These are phyloP conservation scores for Cardamine chenopodiifolia DNA, from an alignment of 345 rosid species.

Conservation along the genomic window DNA sequence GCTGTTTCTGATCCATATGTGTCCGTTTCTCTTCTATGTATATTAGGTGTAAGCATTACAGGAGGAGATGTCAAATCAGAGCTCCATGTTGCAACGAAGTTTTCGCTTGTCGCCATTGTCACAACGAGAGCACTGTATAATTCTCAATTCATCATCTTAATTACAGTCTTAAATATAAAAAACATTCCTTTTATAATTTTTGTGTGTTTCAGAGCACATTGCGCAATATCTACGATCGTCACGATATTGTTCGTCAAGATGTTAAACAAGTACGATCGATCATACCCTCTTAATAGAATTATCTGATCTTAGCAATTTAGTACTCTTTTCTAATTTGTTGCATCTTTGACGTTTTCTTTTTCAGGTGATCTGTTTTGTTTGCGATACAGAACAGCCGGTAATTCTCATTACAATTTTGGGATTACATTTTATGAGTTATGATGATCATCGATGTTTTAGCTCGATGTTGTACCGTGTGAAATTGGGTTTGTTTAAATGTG, in stretches of 20 bases:
- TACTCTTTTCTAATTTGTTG: conserved; percentile 14
- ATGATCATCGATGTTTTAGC: conserved; percentile 9
- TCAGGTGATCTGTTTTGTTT: conserved; percentile 89
- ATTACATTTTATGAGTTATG: conserved; percentile 2
- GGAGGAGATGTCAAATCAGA: conserved; percentile 90
- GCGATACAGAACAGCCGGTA: conserved; percentile 98
- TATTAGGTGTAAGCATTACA: conserved; percentile 83
- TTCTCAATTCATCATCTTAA: neutral
- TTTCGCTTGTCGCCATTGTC: conserved; percentile 91
- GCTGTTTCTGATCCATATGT: conserved; percentile 9
- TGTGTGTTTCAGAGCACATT: conserved; percentile 53
- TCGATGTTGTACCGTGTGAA: neutral
- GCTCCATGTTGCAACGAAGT: conserved; percentile 97
- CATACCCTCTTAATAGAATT: neutral
- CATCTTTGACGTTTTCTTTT: conserved; percentile 5
- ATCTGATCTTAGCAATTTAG: neutral
- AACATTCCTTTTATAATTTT: conserved; percentile 6
- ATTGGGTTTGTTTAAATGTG: conserved; percentile 20
- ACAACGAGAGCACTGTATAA: conserved; percentile 76
- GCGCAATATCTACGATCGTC: conserved; percentile 63
- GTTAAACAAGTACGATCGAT: conserved; percentile 65
- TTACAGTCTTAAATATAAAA: neutral
- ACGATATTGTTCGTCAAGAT: conserved; percentile 79
- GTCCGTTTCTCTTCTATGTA: conserved; percentile 17
- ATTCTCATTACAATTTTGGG: conserved; percentile 34